Base-by-base conservation (phyloP, 768 basidiomycete species). In the Tulasnella sp. region DNA sequence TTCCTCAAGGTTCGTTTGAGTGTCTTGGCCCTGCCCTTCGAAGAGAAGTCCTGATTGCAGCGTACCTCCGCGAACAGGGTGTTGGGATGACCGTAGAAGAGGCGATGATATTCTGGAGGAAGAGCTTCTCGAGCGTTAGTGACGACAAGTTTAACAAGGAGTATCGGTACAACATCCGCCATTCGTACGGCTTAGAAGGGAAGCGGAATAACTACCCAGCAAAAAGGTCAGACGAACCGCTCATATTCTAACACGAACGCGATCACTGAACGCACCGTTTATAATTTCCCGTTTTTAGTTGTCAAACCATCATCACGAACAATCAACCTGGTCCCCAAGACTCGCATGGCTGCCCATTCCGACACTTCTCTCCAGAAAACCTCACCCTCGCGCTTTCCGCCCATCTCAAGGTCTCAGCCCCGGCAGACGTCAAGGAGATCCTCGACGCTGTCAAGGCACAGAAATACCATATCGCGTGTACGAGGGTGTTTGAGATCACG, bases 91-190 rank as follows among this genome's bases (percentile, higher is more conserved):
- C 94, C 0, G 81, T 99, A 34, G 95, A 99, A 15, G 96, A 99
- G 72, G 93, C 96, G 1, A 70, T 97, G 49, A 73, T 79, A 9
- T 99, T 96, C 72, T 99, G 96, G 96, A 77, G 90, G 56, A 88
- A 84, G 68, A 84, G 88, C 24, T 96, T 95, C 69, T 67, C 76
- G 63, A 75, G 73, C 26, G 81, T 90, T 56, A 82, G 85, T 9
- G 95, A 97, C 61, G 92, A 97, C 73, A 86, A 91, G 70, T 99
- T 98, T 73, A 95, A 94, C 76, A 99, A 98, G 69, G 88, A 96
- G 69, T 85, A 97, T 78, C 85, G 83, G 66, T 99, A 99, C 71
- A 99, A 98, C 65, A 93, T 99, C 66, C 84, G 95, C 47, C 96
- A 99, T 70, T 84, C 83, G 3, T 99, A 84, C 67, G 96, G 96